Evolutionary conservation across 495 filamentous ascomycete species (phyloP), one percentile per base, ranked within the genome.

Genomic region (Eremomyces bilateralis): DNA sequence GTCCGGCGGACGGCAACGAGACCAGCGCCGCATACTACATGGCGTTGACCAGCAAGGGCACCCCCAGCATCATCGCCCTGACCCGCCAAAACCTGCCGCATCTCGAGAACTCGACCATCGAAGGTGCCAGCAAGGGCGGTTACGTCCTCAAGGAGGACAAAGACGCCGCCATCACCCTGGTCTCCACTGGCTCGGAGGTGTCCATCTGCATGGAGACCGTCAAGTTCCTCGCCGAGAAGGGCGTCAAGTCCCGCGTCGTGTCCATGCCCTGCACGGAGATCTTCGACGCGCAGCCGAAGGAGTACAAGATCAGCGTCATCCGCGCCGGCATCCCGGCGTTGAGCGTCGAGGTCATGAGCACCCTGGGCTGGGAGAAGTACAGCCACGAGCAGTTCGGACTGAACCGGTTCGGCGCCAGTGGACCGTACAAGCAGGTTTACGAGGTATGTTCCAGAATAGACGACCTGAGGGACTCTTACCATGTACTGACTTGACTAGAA

Each of bases 61-160:
- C 90, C 18, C 84, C 88, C 41, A 73, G 64, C 59, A 84, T 99
- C 59, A 56, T 99, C 46, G 88, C 88, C 31, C 67, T 99, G 41
- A 93, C 90, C 40, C 80, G 88, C 50, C 90, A 95, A 67, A 94
- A 99, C 67, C 77, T 99, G 41, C 88, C 88, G 38, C 90, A 99
- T 53, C 76, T 99, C 36, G 82, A 95, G 69, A 71, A 73, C 57
- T 92, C 82, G 15, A 78, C 73, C 42, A 69, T 99, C 43, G 78
- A 82, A 56, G 64, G 67, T 51, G 84, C 69, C 33, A 71, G 76
- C 63, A 92, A 92, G 71, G 88, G 88, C 64, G 88, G 79, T 31
- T 99, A 99, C 61, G 78, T 82, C 44, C 67, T 69, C 31, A 67
- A 88, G 42, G 88, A 95, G 50, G 69, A 73, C 43, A 65, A 83